A percentile compares a stretch with the other conserved stretches of the same genome.
Conservation (phyloP, 2,329 filamentous ascomycete species). For the Colletotrichum acutatum region DNA sequence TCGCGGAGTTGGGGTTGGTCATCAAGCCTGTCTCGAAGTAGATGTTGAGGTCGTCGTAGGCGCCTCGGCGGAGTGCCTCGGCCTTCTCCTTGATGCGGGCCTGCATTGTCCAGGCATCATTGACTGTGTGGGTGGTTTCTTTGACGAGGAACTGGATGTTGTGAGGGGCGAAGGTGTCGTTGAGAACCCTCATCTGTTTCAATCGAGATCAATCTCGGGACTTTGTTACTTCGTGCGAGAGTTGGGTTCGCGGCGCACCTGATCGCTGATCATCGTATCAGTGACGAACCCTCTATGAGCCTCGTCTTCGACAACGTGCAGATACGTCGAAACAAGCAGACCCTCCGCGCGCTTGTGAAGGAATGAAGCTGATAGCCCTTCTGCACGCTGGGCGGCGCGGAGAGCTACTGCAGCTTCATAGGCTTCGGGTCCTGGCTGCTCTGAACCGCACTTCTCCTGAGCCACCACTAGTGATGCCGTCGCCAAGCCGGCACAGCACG, state of each 20-base stretch:
- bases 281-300: slow-evolving; percentile 19
- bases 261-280: slow-evolving; percentile 19
- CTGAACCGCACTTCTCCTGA: neutral
- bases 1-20: slow-evolving; percentile 35
- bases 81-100: slow-evolving; percentile 26
- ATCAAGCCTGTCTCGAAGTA: slow-evolving; percentile 47
- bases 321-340: slow-evolving; percentile 20
- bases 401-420: neutral
- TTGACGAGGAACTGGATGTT: slow-evolving; percentile 32
- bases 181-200: slow-evolving; percentile 24
- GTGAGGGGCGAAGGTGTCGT: slow-evolving; percentile 23
- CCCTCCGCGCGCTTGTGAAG: slow-evolving; percentile 3
- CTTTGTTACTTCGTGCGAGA: neutral
- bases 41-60: slow-evolving; percentile 53
- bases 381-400: neutral
- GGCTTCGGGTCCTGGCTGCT: neutral
- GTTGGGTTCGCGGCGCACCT: neutral
- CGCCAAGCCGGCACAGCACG: neutral
- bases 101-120: slow-evolving; percentile 23
- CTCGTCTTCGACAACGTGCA: slow-evolving; percentile 25
- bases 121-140: slow-evolving; percentile 19
- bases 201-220: neutral
- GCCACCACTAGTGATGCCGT: neutral
- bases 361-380: neutral
- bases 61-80: slow-evolving; percentile 44